A percentile compares a stretch with the other conserved stretches of the same genome.
phyloP scores from a whole-genome alignment of 2,329 filamentous ascomycete genomes.

The Trichoderma harzianum region DNA sequence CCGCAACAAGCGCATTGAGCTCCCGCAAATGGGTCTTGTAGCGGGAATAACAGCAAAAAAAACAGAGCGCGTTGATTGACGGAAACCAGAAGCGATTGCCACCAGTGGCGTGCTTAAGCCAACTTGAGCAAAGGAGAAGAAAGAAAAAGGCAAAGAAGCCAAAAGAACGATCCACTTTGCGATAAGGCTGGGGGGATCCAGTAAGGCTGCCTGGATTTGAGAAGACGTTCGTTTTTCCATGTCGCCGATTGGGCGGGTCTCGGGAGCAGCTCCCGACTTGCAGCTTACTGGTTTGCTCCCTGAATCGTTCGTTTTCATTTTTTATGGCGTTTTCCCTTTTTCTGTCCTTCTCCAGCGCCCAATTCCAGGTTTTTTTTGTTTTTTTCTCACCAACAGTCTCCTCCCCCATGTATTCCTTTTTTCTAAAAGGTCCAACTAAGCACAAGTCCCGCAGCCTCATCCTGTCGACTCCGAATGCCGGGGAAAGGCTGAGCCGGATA shows the following conservation, averaged over 20 bases:
- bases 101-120: background rate
- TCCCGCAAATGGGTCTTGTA: background rate
- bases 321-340: background rate
- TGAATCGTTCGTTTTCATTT: background rate
- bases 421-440: background rate
- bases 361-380: background rate
- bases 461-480: slow-evolving; percentile 1
- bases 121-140: background rate
- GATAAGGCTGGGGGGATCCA: background rate
- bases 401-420: background rate
- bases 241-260: background rate
- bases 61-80: background rate
- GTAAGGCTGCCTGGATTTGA: background rate
- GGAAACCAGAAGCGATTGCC: background rate
- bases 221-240: background rate
- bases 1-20: background rate
- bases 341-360: background rate
- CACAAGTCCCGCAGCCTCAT: background rate
- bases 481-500: background rate
- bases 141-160: background rate
- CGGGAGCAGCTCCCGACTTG: background rate
- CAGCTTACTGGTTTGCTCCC: background rate
- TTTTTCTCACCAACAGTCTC: background rate
- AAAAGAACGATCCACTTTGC: background rate
- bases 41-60: background rate